Conservation (phyloP, 176 grass and related monocot species). For the Bothriochloa decipiens region DNA sequence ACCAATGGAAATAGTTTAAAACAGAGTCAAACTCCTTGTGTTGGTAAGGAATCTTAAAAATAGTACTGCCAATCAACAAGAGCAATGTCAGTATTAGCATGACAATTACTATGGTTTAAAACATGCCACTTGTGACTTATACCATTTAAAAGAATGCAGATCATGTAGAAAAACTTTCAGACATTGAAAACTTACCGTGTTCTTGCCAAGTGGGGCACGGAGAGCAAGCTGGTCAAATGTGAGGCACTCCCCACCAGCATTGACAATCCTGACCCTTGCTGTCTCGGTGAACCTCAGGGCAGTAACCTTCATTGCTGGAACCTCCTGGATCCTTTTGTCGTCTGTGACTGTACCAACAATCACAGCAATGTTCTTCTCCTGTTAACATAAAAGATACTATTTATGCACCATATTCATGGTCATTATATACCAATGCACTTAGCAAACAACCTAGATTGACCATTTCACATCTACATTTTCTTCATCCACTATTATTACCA, state of each 20-base stretch:
- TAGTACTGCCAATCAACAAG: background rate
- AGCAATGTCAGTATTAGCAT: too few species aligned
- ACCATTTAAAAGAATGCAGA: too few species aligned
- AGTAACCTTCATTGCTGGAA: conserved; percentile 82
- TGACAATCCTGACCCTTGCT: conserved; percentile 76
- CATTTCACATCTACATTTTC: too few species aligned
- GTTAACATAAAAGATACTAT: background rate
- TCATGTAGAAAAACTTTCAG: too few species aligned
- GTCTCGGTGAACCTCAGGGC: conserved; percentile 86
- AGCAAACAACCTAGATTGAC: too few species aligned
- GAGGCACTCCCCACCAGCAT: conserved; percentile 88
- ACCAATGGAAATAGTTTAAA: background rate
- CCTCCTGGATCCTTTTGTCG: conserved; percentile 80
- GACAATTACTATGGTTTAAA: too few species aligned
- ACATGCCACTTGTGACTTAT: background rate
- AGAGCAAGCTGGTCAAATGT: conserved; percentile 95
- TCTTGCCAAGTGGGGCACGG: conserved; percentile 67
- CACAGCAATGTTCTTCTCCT: conserved; percentile 74
- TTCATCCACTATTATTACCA: background rate
- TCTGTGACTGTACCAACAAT: conserved; percentile 87
- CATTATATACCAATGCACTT: too few species aligned
- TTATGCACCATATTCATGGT: background rate
- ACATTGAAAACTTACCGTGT: too few species aligned
- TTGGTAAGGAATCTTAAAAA: background rate
- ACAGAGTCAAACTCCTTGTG: background rate